These are phyloP conservation scores for Nephromyces sp. DNA, from an alignment of 169 alveolate genomes.

Conservation along the genomic window DNA sequence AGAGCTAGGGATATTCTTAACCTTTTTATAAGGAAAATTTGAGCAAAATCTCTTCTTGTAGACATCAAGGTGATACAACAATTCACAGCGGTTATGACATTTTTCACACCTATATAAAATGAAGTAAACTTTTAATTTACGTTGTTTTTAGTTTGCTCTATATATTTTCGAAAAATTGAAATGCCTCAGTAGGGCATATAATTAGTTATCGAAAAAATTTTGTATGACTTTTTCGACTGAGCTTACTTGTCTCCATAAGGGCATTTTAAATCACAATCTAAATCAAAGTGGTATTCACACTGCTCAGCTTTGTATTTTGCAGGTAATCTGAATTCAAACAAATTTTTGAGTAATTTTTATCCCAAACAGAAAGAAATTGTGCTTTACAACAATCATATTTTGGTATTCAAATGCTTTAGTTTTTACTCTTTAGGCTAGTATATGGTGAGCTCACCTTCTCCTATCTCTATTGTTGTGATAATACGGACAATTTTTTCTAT, in stretches of 20 bases:
- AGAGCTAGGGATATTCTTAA: not conserved
- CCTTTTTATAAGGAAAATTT: conserved; percentile 22
- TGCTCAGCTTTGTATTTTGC: conserved; percentile 32
- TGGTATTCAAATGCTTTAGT: not conserved
- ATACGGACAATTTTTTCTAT: conserved; percentile 30
- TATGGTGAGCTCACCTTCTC: conserved; percentile 14
- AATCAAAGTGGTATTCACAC: conserved; percentile 35
- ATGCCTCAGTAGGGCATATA: not conserved
- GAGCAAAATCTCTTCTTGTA: conserved; percentile 50
- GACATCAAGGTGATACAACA: conserved; percentile 29
- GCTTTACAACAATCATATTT: not conserved
- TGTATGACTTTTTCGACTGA: not conserved
- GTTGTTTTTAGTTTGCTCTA: not conserved
- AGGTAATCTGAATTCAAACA: conserved; percentile 1
- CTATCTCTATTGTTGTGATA: conserved; percentile 36
- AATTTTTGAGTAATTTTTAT: no score
- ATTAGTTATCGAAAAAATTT: not conserved
- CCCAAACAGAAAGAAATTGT: no score
- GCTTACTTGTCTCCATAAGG: conserved; percentile 32
- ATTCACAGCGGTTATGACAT: conserved; percentile 37
- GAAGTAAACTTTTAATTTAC: not conserved
- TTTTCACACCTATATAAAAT: conserved; percentile 18
- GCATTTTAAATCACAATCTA: conserved; percentile 21
- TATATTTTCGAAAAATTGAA: not conserved
- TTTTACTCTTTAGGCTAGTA: not conserved